Evolutionary conservation across 1,284 basidiomycete genomes (phyloP), one percentile per base, ranked within the genome.

Genomic region (Hemileia vastatrix): DNA sequence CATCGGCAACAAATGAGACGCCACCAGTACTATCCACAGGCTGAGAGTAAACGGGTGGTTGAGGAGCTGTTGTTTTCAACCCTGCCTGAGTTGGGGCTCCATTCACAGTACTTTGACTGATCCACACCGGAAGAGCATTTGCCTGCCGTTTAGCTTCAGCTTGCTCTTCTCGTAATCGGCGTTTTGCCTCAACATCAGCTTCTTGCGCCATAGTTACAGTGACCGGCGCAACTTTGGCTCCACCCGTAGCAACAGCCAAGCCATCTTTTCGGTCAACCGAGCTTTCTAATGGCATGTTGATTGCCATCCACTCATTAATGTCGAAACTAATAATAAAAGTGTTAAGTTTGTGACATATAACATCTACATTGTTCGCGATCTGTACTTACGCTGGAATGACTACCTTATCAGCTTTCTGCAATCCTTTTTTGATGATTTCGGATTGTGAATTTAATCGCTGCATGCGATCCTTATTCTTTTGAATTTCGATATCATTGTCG

Each of bases 401-500:
- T 81, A 91, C 88, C n/a, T 84, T 83, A 71, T 97, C 94, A 60
- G 90, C 88, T 74, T 85, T 86, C 71, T 90, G 86, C 68, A 99
- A 77, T 3, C 89, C 87, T 69, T 91, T 88, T 18, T 86, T 83
- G 48, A 98, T 85, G 67, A 86, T 86, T 48, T 85, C 83, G 77
- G 93, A 92, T 76, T 94, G 90, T 64, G 85, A 82, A 77, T 96
- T 96, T 77, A 98, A 93, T 64, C 90, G 81, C 77, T 91, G 88
- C 88, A 98, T 94, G 60, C 89, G 82, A 76, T 97, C 94, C 76
- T 93, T 87, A 70, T 85, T 89, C 13, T 87, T 86, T 64, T 81
- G 80, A 13, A 89, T 86, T 66, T 84, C 87, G 76, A 89, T 88
- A 6, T 86, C 86, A 70, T 90, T 86, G 76, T 96, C 93, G 71